Evolutionary conservation across 208 protist species (phyloP).

Genomic region (Leishmania mexicana): DNA sequence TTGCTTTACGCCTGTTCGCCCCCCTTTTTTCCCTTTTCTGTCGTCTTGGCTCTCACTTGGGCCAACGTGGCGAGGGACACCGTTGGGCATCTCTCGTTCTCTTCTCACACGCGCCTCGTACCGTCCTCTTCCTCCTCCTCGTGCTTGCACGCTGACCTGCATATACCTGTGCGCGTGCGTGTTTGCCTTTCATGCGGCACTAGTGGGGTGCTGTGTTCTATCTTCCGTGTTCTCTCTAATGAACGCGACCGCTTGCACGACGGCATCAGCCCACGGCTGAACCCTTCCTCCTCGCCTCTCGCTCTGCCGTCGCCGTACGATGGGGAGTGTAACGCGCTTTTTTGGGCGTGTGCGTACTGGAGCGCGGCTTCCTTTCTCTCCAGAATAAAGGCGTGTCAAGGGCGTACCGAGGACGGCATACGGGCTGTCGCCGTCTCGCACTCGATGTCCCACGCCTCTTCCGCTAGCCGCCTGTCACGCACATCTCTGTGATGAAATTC

Average conservation of each 20-base stretch:
- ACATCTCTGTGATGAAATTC: not conserved
- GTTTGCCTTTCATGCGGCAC: not conserved
- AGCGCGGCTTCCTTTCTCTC: not conserved
- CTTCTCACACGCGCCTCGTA: not conserved
- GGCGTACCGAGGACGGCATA: not conserved
- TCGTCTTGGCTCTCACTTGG: not conserved
- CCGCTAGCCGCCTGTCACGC: not conserved
- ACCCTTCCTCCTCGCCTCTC: not conserved
- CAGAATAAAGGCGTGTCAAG: not conserved
- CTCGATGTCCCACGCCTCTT: not conserved
- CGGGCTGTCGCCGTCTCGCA: not conserved
- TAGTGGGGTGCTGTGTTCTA: not conserved
- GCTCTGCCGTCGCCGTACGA: not conserved
- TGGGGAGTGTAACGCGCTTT: not conserved
- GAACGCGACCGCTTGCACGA: not conserved
- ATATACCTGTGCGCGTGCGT: not conserved
- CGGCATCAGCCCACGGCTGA: not conserved
- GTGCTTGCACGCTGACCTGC: not conserved
- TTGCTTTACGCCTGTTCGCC: not conserved
- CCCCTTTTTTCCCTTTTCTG: not conserved
- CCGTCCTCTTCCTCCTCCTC: not conserved
- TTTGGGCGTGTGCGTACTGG: not conserved
- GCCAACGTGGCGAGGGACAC: not conserved
- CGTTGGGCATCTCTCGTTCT: not conserved
- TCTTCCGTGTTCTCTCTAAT: not conserved